Evolutionary conservation across 805 yeast genomes (phyloP).

Genomic region (Blastobotrys parvus): DNA sequence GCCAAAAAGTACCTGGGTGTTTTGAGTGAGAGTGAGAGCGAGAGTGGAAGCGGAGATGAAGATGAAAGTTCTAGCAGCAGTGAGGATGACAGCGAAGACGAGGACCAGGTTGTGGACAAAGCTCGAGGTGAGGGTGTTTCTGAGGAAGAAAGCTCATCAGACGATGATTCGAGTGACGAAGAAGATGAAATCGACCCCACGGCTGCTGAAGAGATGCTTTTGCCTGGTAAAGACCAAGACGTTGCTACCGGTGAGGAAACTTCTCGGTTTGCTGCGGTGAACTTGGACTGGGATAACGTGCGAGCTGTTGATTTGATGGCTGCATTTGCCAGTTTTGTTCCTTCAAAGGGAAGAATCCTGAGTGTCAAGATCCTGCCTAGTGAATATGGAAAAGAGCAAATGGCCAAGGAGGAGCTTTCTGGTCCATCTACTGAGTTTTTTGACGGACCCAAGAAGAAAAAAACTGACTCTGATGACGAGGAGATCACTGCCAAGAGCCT

Average conservation of each 20-base stretch:
- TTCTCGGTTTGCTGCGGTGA: slow-evolving; percentile 77
- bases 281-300: slow-evolving; percentile 97
- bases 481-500: slow-evolving; percentile 62
- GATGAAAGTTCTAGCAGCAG: slow-evolving; percentile 4
- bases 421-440: slow-evolving; percentile 91
- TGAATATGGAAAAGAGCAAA: slow-evolving; percentile 85
- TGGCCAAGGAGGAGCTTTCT: slow-evolving; percentile 80
- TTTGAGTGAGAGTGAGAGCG: slow-evolving; percentile 21
- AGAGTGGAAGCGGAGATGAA: slow-evolving; percentile 2
- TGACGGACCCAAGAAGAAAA: slow-evolving; percentile 33
- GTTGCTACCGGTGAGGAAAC: slow-evolving; percentile 89
- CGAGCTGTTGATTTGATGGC: slow-evolving; percentile 82
- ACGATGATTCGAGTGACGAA: slow-evolving; percentile 10
- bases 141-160: slow-evolving; percentile 5
- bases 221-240: slow-evolving; percentile 24
- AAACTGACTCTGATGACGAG: slow-evolving; percentile 28
- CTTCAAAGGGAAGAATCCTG: slow-evolving; percentile 58
- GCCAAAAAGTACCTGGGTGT: slow-evolving; percentile 57
- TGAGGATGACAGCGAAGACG: slow-evolving; percentile 5
- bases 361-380: slow-evolving; percentile 63
- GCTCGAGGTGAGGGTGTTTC: slow-evolving; percentile 32
- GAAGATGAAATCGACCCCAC: slow-evolving; percentile 13
- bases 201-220: neutral
- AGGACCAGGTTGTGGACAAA: slow-evolving; percentile 19
- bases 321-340: slow-evolving; percentile 66